Conservation (phyloP, 176 grass and related monocot genomes). For the Rhynchospora tenuis region DNA sequence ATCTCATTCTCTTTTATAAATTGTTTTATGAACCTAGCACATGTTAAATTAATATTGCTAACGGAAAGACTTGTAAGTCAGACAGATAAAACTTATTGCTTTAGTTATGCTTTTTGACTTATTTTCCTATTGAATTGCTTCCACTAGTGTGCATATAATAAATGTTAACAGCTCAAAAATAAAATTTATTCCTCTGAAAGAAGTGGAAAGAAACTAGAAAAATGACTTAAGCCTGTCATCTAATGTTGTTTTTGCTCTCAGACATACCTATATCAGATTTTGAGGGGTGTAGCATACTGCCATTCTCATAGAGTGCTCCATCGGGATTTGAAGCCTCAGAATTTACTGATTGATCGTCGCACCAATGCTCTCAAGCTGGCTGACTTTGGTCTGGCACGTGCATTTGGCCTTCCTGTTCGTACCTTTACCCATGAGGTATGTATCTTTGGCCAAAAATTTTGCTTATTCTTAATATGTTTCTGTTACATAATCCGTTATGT, state of each 20-base stretch:
- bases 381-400: slow-evolving; percentile 89
- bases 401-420: slow-evolving; percentile 91
- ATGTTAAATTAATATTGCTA: neutral
- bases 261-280: slow-evolving; percentile 94
- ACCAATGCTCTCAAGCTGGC: slow-evolving; percentile 92
- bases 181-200: neutral
- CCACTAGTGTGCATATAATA: neutral
- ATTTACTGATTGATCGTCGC: slow-evolving; percentile 83
- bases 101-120: neutral
- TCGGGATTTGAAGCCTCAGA: slow-evolving; percentile 95
- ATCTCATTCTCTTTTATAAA: neutral
- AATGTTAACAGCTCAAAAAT: neutral
- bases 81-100: neutral
- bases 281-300: slow-evolving; percentile 72
- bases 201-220: neutral
- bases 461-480: neutral
- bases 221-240: neutral
- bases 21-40: neutral
- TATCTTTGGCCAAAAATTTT: neutral
- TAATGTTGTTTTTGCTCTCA: slow-evolving; percentile 27
- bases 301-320: slow-evolving; percentile 96
- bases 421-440: slow-evolving; percentile 95
- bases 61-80: neutral
- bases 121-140: slow-evolving; percentile 2
- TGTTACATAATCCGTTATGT: neutral